phyloP scores from a whole-genome alignment of 2,329 filamentous ascomycete species.

The Epichloe coenophiala region DNA sequence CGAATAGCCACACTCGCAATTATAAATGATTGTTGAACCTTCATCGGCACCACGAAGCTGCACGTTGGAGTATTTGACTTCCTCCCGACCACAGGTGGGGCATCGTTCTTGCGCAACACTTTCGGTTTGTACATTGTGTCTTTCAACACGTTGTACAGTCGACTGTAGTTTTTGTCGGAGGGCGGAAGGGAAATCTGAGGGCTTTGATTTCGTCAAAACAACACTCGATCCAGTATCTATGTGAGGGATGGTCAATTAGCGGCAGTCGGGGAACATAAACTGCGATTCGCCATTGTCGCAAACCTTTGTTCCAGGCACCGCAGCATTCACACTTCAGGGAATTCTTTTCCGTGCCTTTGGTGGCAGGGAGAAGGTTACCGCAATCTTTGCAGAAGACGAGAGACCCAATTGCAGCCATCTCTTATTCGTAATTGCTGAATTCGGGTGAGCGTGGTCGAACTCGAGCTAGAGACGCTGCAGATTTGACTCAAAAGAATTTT shows the following conservation, averaged over 20 bases:
- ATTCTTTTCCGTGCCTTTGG: constrained; percentile 62
- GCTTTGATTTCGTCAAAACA: constrained; percentile 72
- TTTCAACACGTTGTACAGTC: constrained; percentile 69
- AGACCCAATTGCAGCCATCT: constrained; percentile 80
- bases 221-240: constrained; percentile 62
- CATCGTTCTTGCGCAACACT: constrained; percentile 57
- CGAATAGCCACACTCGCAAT: constrained; percentile 77
- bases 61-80: constrained; percentile 74
- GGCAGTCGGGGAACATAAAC: neutral
- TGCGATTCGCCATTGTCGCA: neutral
- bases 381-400: constrained; percentile 89
- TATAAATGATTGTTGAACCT: constrained; percentile 85
- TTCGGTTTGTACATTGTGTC: constrained; percentile 63
- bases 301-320: constrained; percentile 73
- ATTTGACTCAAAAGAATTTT: neutral
- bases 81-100: constrained; percentile 63
- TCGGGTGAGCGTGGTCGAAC: neutral
- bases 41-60: constrained; percentile 90
- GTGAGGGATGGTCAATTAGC: neutral
- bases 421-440: constrained; percentile 1
- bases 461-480: neutral
- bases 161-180: constrained; percentile 71
- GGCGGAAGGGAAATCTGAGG: constrained; percentile 80
- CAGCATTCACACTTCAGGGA: constrained; percentile 76
- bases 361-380: constrained; percentile 75